phyloP scores from a whole-genome alignment of 1,139 yeast genomes.

The Saccharomycopsis hybrid region DNA sequence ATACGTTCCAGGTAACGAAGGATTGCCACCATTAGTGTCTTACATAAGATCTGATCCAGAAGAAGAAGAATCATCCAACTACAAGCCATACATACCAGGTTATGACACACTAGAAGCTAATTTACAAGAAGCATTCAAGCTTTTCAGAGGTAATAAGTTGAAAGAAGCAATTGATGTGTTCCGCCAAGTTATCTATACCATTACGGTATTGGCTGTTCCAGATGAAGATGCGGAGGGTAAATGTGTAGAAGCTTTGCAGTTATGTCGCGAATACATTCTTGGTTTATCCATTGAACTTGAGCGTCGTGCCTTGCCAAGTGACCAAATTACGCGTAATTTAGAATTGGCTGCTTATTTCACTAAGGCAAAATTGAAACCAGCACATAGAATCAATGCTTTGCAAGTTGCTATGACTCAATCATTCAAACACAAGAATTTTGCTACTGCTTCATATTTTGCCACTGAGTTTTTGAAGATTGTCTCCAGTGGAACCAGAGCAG shows the following conservation, averaged over 20 bases:
- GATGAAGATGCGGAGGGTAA: slow-evolving; percentile 70
- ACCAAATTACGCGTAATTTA: slow-evolving; percentile 74
- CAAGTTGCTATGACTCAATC: slow-evolving; percentile 95
- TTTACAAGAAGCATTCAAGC: slow-evolving; percentile 71
- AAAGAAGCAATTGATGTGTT: slow-evolving; percentile 74
- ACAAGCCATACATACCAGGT: slow-evolving; percentile 70
- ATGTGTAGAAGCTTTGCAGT: slow-evolving; percentile 62
- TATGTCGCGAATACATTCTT: slow-evolving; percentile 84
- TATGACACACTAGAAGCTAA: slow-evolving; percentile 57
- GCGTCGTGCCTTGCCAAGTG: slow-evolving; percentile 71
- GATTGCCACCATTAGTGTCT: slow-evolving; percentile 62
- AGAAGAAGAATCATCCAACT: slow-evolving; percentile 43
- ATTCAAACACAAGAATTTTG: slow-evolving; percentile 79
- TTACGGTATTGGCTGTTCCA: slow-evolving; percentile 65
- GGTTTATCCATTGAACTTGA: slow-evolving; percentile 87
- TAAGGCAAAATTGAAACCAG: slow-evolving; percentile 70
- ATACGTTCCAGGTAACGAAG: slow-evolving; percentile 67
- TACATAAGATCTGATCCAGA: slow-evolving; percentile 65
- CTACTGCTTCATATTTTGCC: slow-evolving; percentile 89
- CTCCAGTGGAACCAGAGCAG: slow-evolving; percentile 73
- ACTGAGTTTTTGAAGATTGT: slow-evolving; percentile 66
- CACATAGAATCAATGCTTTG: slow-evolving; percentile 80
- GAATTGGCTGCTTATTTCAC: slow-evolving; percentile 97
- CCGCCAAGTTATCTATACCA: slow-evolving; percentile 72
- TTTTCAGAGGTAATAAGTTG: slow-evolving; percentile 77